Evolutionary conservation across 306 rosid genomes (phyloP).

Genomic region (Casuarina cunninghamiana): DNA sequence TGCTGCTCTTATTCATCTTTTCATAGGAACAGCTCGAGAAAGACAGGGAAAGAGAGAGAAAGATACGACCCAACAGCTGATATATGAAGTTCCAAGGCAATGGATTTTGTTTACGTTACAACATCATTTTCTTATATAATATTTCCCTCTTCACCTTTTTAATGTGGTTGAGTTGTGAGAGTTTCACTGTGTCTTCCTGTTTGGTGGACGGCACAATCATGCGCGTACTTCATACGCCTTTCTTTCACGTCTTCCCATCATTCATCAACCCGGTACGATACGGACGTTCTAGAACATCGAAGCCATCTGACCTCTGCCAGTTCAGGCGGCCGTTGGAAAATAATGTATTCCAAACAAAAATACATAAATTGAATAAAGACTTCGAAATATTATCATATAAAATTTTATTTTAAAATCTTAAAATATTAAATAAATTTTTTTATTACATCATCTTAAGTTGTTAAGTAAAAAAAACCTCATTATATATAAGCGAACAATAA

Average conservation of each 20-base stretch:
- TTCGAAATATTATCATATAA: too few species aligned
- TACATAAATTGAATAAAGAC: too few species aligned
- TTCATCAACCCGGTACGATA: background rate
- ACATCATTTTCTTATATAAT: too few species aligned
- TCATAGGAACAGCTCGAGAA: constrained; percentile 11
- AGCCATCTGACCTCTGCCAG: background rate
- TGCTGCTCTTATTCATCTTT: constrained; percentile 12
- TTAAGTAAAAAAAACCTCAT: too few species aligned
- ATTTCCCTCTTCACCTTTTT: background rate
- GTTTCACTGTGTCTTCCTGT: background rate
- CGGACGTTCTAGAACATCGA: background rate
- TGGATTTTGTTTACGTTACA: background rate
- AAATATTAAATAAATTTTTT: too few species aligned
- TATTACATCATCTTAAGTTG: too few species aligned
- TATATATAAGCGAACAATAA: too few species aligned
- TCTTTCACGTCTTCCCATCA: background rate
- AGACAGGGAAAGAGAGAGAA: constrained; percentile 2
- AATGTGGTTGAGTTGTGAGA: background rate
- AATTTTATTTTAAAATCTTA: too few species aligned
- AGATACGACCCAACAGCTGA: constrained; percentile 17
- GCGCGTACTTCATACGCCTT: constrained; percentile 45
- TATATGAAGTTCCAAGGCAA: constrained; percentile 37
- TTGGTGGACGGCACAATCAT: constrained; percentile 25
- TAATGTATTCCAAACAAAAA: too few species aligned
- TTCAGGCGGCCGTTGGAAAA: background rate